Evolutionary conservation across 2,329 filamentous ascomycete genomes (phyloP).

Genomic region (Trematosphaeria pertusa): DNA sequence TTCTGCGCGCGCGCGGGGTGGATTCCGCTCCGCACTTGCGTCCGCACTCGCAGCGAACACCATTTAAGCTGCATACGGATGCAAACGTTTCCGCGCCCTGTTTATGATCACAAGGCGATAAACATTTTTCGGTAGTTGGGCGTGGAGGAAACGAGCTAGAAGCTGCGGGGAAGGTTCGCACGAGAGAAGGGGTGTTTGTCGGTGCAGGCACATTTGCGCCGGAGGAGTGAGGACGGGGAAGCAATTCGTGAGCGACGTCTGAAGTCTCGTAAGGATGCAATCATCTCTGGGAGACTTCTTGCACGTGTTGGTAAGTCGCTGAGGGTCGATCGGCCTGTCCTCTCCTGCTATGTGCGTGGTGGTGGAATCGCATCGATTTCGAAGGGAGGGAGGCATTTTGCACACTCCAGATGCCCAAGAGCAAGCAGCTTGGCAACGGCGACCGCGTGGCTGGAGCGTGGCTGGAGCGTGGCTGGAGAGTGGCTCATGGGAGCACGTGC

Average conservation of each 20-base stretch:
- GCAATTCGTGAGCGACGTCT: no score
- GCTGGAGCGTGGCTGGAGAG: no score
- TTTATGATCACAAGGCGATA: slow-evolving; percentile 9
- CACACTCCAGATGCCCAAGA: no score
- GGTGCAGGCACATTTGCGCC: neutral
- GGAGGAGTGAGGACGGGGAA: neutral
- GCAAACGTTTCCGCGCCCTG: slow-evolving; percentile 20
- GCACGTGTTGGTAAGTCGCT: no score
- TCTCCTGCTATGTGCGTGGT: no score
- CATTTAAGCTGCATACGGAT: slow-evolving; percentile 18
- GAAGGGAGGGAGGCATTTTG: no score
- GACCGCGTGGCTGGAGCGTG: neutral
- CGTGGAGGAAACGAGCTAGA: neutral
- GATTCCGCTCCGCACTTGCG: slow-evolving; percentile 16
- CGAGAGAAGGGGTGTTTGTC: neutral
- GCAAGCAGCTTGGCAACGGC: neutral
- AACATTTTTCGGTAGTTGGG: slow-evolving; percentile 1
- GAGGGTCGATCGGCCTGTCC: no score
- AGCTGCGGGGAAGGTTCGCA: neutral
- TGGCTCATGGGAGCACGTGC: no score
- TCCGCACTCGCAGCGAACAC: slow-evolving; percentile 15
- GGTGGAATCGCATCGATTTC: no score
- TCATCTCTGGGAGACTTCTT: no score
- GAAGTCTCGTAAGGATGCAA: no score
- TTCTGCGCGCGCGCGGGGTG: slow-evolving; percentile 4